Evolutionary conservation across 2,329 filamentous ascomycete genomes (phyloP), one percentile per base, ranked within the genome.

Genomic region (Tolypocladium guangdongense): DNA sequence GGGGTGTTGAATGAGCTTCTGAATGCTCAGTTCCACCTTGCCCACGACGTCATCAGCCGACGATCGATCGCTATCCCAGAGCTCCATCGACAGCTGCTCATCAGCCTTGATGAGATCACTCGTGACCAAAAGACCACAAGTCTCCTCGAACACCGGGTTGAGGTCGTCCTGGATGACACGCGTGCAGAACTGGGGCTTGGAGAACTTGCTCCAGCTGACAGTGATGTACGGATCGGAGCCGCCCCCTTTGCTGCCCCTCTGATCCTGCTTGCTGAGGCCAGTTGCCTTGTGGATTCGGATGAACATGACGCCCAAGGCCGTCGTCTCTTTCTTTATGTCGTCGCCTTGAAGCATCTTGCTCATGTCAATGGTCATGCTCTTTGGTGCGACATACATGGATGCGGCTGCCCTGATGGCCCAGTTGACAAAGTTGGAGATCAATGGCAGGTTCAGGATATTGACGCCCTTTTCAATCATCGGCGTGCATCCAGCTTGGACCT

Each of bases 361-460:
- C 66, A 97, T 80, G 62, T 99, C 92, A 48, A 97, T 78, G 0
- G 89, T 90, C 86, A 97, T 86, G 12, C 86, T 93, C 71, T 96
- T 96, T 10, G 92, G 92, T 2, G 92, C 92, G 30, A 96, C 90
- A 58, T 96, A 96, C 80, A 96, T 87, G 64, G 84, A 87, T 3
- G 87, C 87, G 0, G 91, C 90, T 0, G 93, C 84, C 38, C 84
- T 84, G 61, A 97, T 95, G 6, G 92, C 90, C 72, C 91, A 96
- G 70, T 96, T 96, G 69, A 96, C 92, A 65, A 99, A 97, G 63
- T 95, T 95, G 16, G 89, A 95, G 62, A 97, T 96, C 38, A 97
- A 69, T 0, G 92, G 92, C 11, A 97, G 74, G 61, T 97, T 96
- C 30, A 97, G 74, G 47, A 97, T 83, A 60, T 97, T 97, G 56